A percentile compares a stretch with the other conserved stretches of the same genome.
Evolutionary conservation across 2,329 filamentous ascomycete genomes (phyloP).

Genomic region (Aspergillus clavatus): DNA sequence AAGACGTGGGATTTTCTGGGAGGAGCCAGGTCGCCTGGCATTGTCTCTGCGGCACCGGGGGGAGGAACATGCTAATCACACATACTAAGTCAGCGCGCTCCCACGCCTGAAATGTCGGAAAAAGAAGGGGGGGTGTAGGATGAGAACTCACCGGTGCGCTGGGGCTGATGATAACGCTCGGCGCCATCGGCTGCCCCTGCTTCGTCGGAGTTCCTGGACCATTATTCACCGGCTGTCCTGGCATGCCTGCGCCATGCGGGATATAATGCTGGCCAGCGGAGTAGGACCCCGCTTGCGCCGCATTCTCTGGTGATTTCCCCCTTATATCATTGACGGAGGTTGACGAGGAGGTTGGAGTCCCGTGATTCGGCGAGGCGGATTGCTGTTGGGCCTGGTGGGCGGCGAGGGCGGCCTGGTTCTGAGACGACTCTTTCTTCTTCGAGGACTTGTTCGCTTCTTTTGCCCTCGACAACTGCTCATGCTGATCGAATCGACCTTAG

Average conservation of each 20-base stretch:
- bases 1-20: constrained; percentile 92
- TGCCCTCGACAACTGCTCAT: constrained; percentile 82
- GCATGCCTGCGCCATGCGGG: constrained; percentile 31
- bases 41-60: constrained; percentile 90
- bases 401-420: constrained; percentile 55
- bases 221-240: constrained; percentile 41
- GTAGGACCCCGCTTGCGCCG: constrained; percentile 27
- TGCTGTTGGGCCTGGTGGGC: constrained; percentile 49
- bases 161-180: constrained; percentile 90
- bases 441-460: constrained; percentile 82
- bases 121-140: constrained; percentile 1
- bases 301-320: constrained; percentile 62
- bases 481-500: constrained; percentile 47
- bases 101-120: not conserved
- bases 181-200: constrained; percentile 61
- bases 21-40: constrained; percentile 94
- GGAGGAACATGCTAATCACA: constrained; percentile 73
- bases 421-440: constrained; percentile 66
- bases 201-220: constrained; percentile 59
- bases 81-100: constrained; percentile 1
- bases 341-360: constrained; percentile 82
- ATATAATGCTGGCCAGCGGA: constrained; percentile 37
- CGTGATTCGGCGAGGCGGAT: constrained; percentile 56
- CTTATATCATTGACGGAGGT: constrained; percentile 80
- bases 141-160: constrained; percentile 69